These are phyloP conservation scores for Rhizopus stolonifer DNA, from an alignment of 371 early-diverging fungal species.

Conservation along the genomic window DNA sequence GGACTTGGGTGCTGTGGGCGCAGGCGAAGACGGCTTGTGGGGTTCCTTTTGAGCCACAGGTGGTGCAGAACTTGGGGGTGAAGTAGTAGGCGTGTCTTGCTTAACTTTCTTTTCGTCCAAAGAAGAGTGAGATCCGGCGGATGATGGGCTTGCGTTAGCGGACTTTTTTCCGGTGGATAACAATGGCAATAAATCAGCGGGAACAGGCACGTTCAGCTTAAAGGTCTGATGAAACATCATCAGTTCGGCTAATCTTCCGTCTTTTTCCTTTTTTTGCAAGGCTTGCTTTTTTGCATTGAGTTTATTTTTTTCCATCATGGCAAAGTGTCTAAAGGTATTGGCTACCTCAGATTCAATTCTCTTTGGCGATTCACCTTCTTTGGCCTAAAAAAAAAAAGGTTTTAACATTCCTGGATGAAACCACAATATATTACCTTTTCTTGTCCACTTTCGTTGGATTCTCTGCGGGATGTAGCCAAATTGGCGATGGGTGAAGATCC, in stretches of 20 bases:
- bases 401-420: background rate
- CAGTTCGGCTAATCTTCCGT: constrained; percentile 76
- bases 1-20: too few species aligned
- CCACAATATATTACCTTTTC: constrained; percentile 17
- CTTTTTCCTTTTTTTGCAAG: constrained; percentile 70
- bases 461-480: constrained; percentile 26
- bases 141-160: constrained; percentile 1
- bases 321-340: constrained; percentile 67
- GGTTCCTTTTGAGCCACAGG: too few species aligned
- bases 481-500: constrained; percentile 37
- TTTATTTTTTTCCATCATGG: constrained; percentile 75
- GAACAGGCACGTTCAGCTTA: constrained; percentile 73
- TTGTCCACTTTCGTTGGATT: constrained; percentile 18
- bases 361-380: constrained; percentile 7
- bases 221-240: constrained; percentile 77
- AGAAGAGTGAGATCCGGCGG: background rate
- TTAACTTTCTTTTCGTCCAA: constrained; percentile 8
- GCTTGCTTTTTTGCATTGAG: constrained; percentile 78
- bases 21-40: background rate
- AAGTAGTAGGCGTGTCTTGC: background rate
- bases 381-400: background rate
- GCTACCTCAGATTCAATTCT: constrained; percentile 59
- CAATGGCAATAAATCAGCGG: constrained; percentile 74
- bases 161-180: constrained; percentile 54
- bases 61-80: constrained; percentile 1